Evolutionary conservation across 495 filamentous ascomycete genomes (phyloP).

Genomic region (Hypomontagnella submonticulosa): DNA sequence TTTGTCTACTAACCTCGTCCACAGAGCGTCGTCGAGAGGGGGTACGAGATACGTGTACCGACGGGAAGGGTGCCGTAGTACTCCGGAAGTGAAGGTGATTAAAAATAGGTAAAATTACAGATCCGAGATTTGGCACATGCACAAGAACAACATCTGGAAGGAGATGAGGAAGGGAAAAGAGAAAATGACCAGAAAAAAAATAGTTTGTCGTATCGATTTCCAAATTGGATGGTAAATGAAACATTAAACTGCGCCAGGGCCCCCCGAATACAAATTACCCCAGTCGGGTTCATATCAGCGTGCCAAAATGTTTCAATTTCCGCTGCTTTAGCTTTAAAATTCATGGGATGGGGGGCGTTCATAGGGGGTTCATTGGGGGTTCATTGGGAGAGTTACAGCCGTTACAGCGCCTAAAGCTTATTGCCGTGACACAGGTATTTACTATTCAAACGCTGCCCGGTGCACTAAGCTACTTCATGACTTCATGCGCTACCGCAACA

Average conservation of each 20-base stretch:
- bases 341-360: too few relatives aligned
- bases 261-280: constrained; percentile 8
- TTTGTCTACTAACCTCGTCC: not conserved
- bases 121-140: constrained; percentile 38
- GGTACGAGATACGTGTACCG: not conserved
- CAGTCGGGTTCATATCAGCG: constrained; percentile 1
- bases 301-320: constrained; percentile 41
- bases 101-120: constrained; percentile 40
- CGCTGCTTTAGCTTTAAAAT: constrained; percentile 6
- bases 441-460: constrained; percentile 3
- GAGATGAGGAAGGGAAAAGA: constrained; percentile 23
- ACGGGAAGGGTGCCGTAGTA: constrained; percentile 7
- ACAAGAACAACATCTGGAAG: constrained; percentile 9
- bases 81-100: constrained; percentile 18
- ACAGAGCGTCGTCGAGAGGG: not conserved
- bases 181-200: constrained; percentile 34
- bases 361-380: too few relatives aligned
- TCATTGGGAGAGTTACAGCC: not conserved
- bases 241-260: constrained; percentile 37
- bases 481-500: constrained; percentile 1
- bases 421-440: constrained; percentile 1
- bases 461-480: not conserved
- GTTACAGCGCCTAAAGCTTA: constrained; percentile 8
- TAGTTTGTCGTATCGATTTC: constrained; percentile 33
- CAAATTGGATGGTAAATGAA: constrained; percentile 41